Evolutionary conservation across 495 filamentous ascomycete species (phyloP).

Genomic region (Aspergillus diversus): DNA sequence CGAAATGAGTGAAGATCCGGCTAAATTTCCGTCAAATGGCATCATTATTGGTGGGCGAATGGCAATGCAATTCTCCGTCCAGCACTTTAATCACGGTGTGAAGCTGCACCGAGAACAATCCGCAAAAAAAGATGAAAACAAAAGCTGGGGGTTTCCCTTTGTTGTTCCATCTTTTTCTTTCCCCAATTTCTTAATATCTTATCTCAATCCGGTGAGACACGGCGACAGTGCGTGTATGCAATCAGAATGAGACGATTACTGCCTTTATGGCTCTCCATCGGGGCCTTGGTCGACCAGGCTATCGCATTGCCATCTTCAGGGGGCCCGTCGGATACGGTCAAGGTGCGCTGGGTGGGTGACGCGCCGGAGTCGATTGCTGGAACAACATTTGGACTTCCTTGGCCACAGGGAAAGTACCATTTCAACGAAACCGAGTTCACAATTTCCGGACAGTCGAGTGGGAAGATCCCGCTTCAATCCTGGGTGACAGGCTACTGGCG

Average conservation of each 20-base stretch:
- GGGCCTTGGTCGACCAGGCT: not conserved
- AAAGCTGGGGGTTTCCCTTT: not conserved
- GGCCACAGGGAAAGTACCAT: conserved; percentile 42
- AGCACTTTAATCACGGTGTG: not conserved
- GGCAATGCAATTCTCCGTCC: not conserved
- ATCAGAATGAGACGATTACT: not conserved
- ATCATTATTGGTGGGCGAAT: conserved; percentile 1
- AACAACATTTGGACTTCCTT: conserved; percentile 47
- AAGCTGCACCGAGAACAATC: not conserved
- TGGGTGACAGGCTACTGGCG: conserved; percentile 50
- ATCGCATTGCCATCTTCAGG: not conserved
- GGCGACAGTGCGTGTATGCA: not conserved
- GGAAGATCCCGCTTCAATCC: conserved; percentile 37
- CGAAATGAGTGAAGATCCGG: not conserved
- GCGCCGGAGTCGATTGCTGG: conserved; percentile 35
- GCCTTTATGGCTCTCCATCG: not conserved
- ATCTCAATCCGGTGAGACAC: too few species aligned
- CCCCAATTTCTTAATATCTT: not conserved
- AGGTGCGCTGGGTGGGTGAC: conserved; percentile 44
- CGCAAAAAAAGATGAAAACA: not conserved
- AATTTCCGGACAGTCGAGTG: conserved; percentile 19
- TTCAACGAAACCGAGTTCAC: conserved; percentile 35
- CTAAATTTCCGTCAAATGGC: conserved; percentile 5
- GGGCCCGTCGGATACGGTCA: conserved; percentile 3
- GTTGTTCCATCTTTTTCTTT: not conserved